These are phyloP conservation scores for Hawksworthiomyces lignivorus DNA, from an alignment of 2,329 filamentous ascomycete genomes.

Conservation along the genomic window DNA sequence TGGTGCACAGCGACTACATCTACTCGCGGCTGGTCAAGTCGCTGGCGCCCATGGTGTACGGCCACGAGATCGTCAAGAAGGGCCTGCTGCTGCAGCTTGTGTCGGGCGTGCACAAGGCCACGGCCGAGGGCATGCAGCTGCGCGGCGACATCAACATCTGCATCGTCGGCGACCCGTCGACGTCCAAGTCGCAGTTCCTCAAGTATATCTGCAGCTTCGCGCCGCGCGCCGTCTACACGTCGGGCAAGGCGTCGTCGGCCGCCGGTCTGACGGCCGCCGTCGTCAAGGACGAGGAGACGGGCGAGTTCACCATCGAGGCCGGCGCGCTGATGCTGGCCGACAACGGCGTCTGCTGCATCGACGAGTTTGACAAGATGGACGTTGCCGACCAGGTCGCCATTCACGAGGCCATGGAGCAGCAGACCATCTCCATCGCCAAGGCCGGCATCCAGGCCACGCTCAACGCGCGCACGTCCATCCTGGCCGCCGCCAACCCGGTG, in stretches of 20 bases:
- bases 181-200: slow-evolving; percentile 94
- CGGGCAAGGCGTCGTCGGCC: slow-evolving; percentile 92
- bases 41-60: slow-evolving; percentile 93
- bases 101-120: slow-evolving; percentile 89
- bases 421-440: slow-evolving; percentile 98
- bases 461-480: slow-evolving; percentile 89
- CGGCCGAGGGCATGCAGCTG: slow-evolving; percentile 87
- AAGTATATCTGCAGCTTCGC: slow-evolving; percentile 97
- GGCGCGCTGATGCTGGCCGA: slow-evolving; percentile 96
- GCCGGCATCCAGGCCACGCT: slow-evolving; percentile 96
- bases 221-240: slow-evolving; percentile 95
- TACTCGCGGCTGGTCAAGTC: slow-evolving; percentile 90
- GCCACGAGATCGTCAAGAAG: slow-evolving; percentile 96
- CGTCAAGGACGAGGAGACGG: slow-evolving; percentile 96
- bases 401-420: slow-evolving; percentile 99
- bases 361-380: slow-evolving; percentile 99
- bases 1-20: slow-evolving; percentile 95
- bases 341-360: slow-evolving; percentile 95
- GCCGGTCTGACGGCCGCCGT: slow-evolving; percentile 96
- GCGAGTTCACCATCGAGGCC: slow-evolving; percentile 97
- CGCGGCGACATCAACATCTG: slow-evolving; percentile 98
- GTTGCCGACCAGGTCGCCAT: slow-evolving; percentile 95
- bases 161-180: slow-evolving; percentile 93
- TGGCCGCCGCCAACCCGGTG: slow-evolving; percentile 93
- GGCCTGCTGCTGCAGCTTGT: slow-evolving; percentile 88